Percentiles rank a stretch among this genome's conserved stretches.
These are phyloP conservation scores for Botrytis deweyae DNA, from an alignment of 2,329 filamentous ascomycete species.

Conservation along the genomic window DNA sequence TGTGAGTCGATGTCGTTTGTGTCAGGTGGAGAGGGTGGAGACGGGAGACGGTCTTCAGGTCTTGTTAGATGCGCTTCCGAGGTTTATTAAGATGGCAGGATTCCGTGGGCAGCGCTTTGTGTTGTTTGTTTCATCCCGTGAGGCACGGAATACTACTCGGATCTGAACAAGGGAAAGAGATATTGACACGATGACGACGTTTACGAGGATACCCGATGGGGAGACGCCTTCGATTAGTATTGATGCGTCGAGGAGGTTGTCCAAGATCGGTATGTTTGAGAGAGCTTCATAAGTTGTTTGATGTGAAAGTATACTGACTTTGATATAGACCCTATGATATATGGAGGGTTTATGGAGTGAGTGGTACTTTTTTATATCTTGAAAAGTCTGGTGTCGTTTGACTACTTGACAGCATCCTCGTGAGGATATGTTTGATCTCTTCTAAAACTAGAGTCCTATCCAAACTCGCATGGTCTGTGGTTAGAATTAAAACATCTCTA, in stretches of 20 bases:
- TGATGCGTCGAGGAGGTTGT: conserved; percentile 62
- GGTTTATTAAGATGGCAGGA: conserved; percentile 19
- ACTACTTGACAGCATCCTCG: not conserved
- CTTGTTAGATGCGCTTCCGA: not conserved
- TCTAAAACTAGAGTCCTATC: not conserved
- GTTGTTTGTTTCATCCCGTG: conserved; percentile 2
- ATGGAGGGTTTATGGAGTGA: conserved; percentile 82
- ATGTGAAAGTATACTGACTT: not conserved
- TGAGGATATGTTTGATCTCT: not conserved
- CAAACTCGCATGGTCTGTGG: not conserved
- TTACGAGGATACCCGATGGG: conserved; percentile 63
- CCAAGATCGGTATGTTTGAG: conserved; percentile 54
- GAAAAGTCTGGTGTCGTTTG: not conserved
- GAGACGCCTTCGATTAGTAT: conserved; percentile 64
- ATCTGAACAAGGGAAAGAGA: not conserved
- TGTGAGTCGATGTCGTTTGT: not conserved
- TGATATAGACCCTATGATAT: conserved; percentile 66
- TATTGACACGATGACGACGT: conserved; percentile 61
- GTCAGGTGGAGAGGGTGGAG: not conserved
- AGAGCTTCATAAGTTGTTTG: not conserved
- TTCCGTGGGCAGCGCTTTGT: conserved; percentile 7
- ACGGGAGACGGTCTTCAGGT: not conserved
- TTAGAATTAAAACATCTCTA: not conserved
- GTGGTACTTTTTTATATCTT: conserved; percentile 35
- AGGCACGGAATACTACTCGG: not conserved